Percentiles rank a stretch among this genome's conserved stretches.
Conservation (phyloP, 495 filamentous ascomycete species). For the Xeromyces bisporus region DNA sequence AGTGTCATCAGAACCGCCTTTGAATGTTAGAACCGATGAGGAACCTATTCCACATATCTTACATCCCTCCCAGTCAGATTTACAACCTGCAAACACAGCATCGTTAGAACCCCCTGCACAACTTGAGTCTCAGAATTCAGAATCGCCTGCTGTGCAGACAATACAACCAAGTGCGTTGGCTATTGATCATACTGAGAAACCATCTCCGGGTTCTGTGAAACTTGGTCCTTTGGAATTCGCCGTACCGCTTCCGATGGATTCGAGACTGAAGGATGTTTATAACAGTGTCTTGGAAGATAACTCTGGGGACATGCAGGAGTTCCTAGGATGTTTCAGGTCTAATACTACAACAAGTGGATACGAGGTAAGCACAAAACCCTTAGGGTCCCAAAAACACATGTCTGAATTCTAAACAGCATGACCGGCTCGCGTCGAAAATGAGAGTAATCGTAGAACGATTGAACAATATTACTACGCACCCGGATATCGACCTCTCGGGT, state of each 20-base stretch:
- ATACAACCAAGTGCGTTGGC: constrained; percentile 29
- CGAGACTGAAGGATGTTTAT: constrained; percentile 28
- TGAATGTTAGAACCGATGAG: constrained; percentile 22
- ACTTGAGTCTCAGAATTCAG: constrained; percentile 3
- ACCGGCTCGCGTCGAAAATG: constrained; percentile 13
- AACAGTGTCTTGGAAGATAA: constrained; percentile 17
- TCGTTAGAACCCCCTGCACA: constrained; percentile 10
- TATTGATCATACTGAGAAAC: constrained; percentile 13
- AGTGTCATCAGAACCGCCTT: no score
- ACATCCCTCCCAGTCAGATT: constrained; percentile 6
- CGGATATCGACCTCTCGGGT: constrained; percentile 32
- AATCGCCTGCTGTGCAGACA: constrained; percentile 14
- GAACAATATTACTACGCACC: constrained; percentile 34
- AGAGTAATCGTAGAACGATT: constrained; percentile 24
- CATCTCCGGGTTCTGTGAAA: constrained; percentile 20
- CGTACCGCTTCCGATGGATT: constrained; percentile 29
- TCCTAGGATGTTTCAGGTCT: constrained; percentile 9
- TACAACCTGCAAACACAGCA: constrained; percentile 11
- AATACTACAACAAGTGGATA: constrained; percentile 3
- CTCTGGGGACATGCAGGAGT: constrained; percentile 10
- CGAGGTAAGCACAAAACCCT: constrained; percentile 8
- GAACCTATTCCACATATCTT: constrained; percentile 5
- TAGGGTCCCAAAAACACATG: not conserved
- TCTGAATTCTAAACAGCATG: constrained; percentile 10
- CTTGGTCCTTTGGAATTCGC: constrained; percentile 29